These are phyloP conservation scores for Phytophthora parvispora DNA, from an alignment of 352 stramenopile genomes.

Conservation along the genomic window DNA sequence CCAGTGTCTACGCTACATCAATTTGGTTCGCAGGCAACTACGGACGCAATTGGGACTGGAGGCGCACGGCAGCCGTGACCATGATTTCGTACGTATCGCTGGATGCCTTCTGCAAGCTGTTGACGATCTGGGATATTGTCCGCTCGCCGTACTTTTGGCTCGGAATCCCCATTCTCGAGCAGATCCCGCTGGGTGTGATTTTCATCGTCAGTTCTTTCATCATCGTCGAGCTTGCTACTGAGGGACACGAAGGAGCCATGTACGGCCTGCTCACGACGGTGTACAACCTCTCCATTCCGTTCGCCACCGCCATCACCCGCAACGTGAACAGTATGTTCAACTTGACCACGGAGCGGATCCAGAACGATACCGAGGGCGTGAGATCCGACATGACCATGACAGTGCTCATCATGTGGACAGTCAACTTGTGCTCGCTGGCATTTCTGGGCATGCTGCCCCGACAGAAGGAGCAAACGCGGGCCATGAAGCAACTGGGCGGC, in stretches of 20 bases:
- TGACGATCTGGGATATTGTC: slow-evolving; percentile 64
- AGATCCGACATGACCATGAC: slow-evolving; percentile 59
- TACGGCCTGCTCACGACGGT: slow-evolving; percentile 75
- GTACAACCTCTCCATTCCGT: slow-evolving; percentile 57
- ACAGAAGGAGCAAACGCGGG: slow-evolving; percentile 71
- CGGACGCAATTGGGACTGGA: slow-evolving; percentile 67
- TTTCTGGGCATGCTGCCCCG: slow-evolving; percentile 65
- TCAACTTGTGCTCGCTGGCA: slow-evolving; percentile 59
- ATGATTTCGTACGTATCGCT: slow-evolving; percentile 44
- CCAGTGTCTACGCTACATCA: slow-evolving; percentile 40
- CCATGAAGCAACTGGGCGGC: slow-evolving; percentile 70
- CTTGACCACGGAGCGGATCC: slow-evolving; percentile 52
- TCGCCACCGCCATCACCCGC: slow-evolving; percentile 51
- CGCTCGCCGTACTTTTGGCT: slow-evolving; percentile 68
- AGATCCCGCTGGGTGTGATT: slow-evolving; percentile 53
- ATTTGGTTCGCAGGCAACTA: slow-evolving; percentile 68
- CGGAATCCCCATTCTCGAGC: slow-evolving; percentile 48
- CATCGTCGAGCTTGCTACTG: slow-evolving; percentile 61
- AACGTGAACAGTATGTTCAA: slow-evolving; percentile 61
- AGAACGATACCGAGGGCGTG: slow-evolving; percentile 53
- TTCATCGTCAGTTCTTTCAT: slow-evolving; percentile 75
- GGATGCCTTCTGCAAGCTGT: slow-evolving; percentile 49
- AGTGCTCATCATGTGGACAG: slow-evolving; percentile 60
- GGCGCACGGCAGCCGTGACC: slow-evolving; percentile 38
- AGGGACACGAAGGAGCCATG: slow-evolving; percentile 71